Percentiles rank a stretch among this genome's conserved stretches.
These are phyloP conservation scores for Saccharomycopsis sp. DNA, from an alignment of 805 yeast species.

Conservation along the genomic window DNA sequence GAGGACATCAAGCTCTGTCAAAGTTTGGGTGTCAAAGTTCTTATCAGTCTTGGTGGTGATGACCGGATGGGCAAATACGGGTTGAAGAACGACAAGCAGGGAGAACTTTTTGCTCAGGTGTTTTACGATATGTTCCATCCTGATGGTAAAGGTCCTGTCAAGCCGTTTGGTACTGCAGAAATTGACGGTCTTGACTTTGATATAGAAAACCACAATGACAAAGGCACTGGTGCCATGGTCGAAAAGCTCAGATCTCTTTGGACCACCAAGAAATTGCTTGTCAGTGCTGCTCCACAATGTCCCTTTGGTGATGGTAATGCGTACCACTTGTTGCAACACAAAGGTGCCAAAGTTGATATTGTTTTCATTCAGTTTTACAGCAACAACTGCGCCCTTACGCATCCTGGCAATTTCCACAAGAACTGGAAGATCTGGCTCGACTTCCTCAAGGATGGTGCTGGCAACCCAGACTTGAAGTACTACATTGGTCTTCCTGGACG, in stretches of 20 bases:
- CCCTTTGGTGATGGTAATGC: conserved; percentile 48
- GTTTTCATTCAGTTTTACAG: conserved; percentile 61
- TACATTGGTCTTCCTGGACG: conserved; percentile 54
- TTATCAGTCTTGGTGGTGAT: conserved; percentile 71
- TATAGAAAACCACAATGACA: conserved; percentile 29
- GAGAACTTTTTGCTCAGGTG: conserved; percentile 48
- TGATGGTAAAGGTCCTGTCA: conserved; percentile 33
- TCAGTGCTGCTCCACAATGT: conserved; percentile 65
- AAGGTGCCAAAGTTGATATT: conserved; percentile 38
- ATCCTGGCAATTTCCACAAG: conserved; percentile 21
- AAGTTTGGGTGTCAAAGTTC: conserved; percentile 62
- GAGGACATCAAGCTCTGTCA: conserved; percentile 70
- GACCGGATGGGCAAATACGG: conserved; percentile 60
- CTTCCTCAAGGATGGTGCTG: conserved; percentile 35
- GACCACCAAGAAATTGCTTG: conserved; percentile 43
- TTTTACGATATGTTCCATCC: conserved; percentile 53
- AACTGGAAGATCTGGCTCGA: conserved; percentile 44
- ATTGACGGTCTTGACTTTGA: conserved; percentile 21
- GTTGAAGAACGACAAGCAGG: conserved; percentile 73
- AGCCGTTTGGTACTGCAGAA: conserved; percentile 20
- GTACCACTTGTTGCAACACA: conserved; percentile 34
- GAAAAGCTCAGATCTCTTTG: conserved; percentile 26
- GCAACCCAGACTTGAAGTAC: conserved; percentile 43
- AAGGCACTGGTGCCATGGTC: conserved; percentile 45
- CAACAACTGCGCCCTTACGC: conserved; percentile 28